Evolutionary conservation across 768 basidiomycete genomes (phyloP), one percentile per base, ranked within the genome.

Genomic region (Amanita polypyramis): DNA sequence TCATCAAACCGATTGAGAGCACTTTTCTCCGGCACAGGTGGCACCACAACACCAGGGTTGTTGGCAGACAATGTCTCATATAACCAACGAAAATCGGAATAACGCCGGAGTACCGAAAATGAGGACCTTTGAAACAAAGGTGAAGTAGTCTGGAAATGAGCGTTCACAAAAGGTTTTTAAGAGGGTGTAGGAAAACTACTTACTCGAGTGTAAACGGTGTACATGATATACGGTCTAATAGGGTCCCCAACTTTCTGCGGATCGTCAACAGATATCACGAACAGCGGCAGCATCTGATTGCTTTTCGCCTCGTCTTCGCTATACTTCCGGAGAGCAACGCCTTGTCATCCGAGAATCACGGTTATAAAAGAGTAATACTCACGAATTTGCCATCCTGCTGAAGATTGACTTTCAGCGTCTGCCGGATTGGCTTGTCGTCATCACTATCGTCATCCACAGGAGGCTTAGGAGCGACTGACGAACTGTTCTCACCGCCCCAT

Each of bases 161-260:
- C 46, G 14, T 32, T n/a, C 5, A 45, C 43, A 17, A 20, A 20
- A 45, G 25, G 36, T 27, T 33, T 37, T n/a, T 9, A 15, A 25
- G 43, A 25, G 30, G n/a, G 34, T 17, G 25, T 37, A 39, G 12
- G 19, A 21, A 15, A 39, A 25, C 7, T 32, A 59, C 79, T 45
- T 61, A 89, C 90, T 54, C 79, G 72, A 11, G 94, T 96, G 51
- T 90, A 85, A 1, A 99, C 91, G 1, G 96, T 99, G 62, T 98
- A 99, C 69, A 98, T 92, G 9, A 88, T 96, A 60, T 91, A 96
- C 12, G 83, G 79, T 49, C 89, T 83, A 41, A 97, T 89, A 1
- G 93, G 89, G 58, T 94, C 91, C n/a, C 96, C 96, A 37, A 97
- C 87, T 56, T 87, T 90, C 55, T 97, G 93, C 4, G 96, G 96